Conservation (phyloP, 192 early-diverging fungal genomes). For the Cetraspora pellucida region DNA sequence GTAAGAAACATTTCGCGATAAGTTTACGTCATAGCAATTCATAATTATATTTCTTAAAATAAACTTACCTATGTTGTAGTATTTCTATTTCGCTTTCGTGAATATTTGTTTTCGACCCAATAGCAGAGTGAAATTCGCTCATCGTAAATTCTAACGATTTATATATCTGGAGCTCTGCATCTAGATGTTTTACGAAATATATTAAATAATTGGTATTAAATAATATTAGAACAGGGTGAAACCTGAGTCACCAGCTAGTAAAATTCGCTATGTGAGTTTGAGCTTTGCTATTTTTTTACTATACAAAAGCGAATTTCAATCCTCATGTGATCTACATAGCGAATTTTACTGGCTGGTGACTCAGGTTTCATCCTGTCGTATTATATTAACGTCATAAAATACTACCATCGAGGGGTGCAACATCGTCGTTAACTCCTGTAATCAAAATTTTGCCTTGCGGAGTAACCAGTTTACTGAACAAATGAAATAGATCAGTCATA, state of each 20-base stretch:
- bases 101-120: constrained; percentile 77
- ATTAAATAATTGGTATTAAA: not conserved
- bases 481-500: constrained; percentile 89
- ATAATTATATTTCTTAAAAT: not conserved
- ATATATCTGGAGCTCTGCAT: constrained; percentile 81
- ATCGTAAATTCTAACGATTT: constrained; percentile 80
- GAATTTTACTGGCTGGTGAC: too few species aligned
- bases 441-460: constrained; percentile 88
- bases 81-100: constrained; percentile 73
- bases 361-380: not conserved
- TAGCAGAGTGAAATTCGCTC: constrained; percentile 76
- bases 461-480: constrained; percentile 84
- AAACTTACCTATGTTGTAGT: constrained; percentile 71
- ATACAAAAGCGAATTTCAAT: too few species aligned
- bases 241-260: too few species aligned
- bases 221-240: not conserved
- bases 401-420: constrained; percentile 75
- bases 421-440: constrained; percentile 91
- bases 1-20: too few species aligned
- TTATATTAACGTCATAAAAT: not conserved
- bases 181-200: constrained; percentile 34
- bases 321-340: too few species aligned
- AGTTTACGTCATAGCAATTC: not conserved
- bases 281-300: too few species aligned
- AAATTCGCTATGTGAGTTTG: too few species aligned